Evolutionary conservation across 805 yeast species (phyloP).

Genomic region (Candida endomychidarum): DNA sequence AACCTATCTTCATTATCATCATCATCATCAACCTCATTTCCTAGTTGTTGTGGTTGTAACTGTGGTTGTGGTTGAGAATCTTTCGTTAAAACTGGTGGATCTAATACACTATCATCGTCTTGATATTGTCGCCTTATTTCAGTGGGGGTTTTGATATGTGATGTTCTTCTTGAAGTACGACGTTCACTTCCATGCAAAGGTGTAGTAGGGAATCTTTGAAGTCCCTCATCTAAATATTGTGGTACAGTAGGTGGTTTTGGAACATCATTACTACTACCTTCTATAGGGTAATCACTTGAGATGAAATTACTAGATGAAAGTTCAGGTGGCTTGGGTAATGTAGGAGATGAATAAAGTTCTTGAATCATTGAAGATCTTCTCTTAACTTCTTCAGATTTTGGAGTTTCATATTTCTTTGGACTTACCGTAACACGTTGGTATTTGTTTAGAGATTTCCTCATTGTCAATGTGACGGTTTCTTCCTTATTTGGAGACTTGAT

Average conservation of each 20-base stretch:
- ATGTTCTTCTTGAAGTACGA: slow-evolving; percentile 15
- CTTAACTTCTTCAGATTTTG: slow-evolving; percentile 14
- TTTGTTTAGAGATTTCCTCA: slow-evolving; percentile 31
- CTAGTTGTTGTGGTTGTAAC: neutral
- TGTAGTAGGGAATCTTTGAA: slow-evolving; percentile 50
- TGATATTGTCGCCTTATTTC: slow-evolving; percentile 21
- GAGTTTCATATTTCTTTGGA: slow-evolving; percentile 26
- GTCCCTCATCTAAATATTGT: slow-evolving; percentile 15
- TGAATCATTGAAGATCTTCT: slow-evolving; percentile 35
- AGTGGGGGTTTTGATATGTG: slow-evolving; percentile 26
- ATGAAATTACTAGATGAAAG: slow-evolving; percentile 8
- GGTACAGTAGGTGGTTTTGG: slow-evolving; percentile 23
- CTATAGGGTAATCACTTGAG: slow-evolving; percentile 5
- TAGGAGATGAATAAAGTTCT: slow-evolving; percentile 41
- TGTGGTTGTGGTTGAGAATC: no score
- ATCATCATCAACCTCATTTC: slow-evolving; percentile 16
- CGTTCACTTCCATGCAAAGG: slow-evolving; percentile 30
- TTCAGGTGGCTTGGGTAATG: slow-evolving; percentile 45
- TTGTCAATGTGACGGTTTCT: slow-evolving; percentile 21
- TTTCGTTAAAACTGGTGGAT: slow-evolving; percentile 23
- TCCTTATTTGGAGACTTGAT: slow-evolving; percentile 4
- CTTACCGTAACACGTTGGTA: slow-evolving; percentile 32
- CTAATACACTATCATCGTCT: slow-evolving; percentile 31
- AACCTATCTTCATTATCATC: slow-evolving; percentile 16
- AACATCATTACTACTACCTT: slow-evolving; percentile 3